Base-by-base conservation (phyloP, 768 basidiomycete species). In the Coprinopsis strossmayeri region DNA sequence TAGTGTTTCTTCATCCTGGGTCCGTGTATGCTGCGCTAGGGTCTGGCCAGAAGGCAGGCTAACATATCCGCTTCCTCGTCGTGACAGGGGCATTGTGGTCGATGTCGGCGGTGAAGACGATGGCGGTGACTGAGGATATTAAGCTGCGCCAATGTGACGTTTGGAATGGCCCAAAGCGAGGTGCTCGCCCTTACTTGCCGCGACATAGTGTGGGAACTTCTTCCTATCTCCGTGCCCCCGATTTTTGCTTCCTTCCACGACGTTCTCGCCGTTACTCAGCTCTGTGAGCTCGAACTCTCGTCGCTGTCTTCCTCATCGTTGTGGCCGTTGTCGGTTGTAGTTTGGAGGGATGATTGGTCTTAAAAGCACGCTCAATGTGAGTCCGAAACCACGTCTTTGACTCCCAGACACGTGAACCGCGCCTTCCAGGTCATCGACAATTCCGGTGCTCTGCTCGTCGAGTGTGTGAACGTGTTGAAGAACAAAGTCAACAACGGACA, bases 391-490 rank as follows among this genome's bases (percentile, higher is more conserved):
- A 21, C 30, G 42, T 21, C 34, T 34, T 18, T 17, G 24, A 5
- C 11, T 28, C 26, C 34, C 4, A 21, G 12, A n/a, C 23, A 34
- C 42, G 15, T 32, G 34, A 5, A 1, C 32, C 7, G 38, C 44
- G 2, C 10, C n/a, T 24, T 42, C 17, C 48, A 92, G 90, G 84
- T 91, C 55, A 96, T 98, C 65, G 95, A 98, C 74, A 98, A 98
- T 67, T 93, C 95, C 4, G 95, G 95, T 26, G 94, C 91, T 5
- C 76, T 97, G 53, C 71, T 95, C 53, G 84, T 93, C 34, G 95
- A 97, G 73, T 96, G 93, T 61, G 91, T 98, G 63, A 96, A 97
- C 65, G 82, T 98, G 24, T 75, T 96, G 50, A 97, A 97, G 67
- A 83, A 90, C 63, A 98, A 97, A 67, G 90, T 92, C 58, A 94